Percentiles rank a stretch among this genome's conserved stretches.
These are phyloP conservation scores for Debaryomyces sp. DNA, from an alignment of 1,139 yeast genomes.

Conservation along the genomic window DNA sequence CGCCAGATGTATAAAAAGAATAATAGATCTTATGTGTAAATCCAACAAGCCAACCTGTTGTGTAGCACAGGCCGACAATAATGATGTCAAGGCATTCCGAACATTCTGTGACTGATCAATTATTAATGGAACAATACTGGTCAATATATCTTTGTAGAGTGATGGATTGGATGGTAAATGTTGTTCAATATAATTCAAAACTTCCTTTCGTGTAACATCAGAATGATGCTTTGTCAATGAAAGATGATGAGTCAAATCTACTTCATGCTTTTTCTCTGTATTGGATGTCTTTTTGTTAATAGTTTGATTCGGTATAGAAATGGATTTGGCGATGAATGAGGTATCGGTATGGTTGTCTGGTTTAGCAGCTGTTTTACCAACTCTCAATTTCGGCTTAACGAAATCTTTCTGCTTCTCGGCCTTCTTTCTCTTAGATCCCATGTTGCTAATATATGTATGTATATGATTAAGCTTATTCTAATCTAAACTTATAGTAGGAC, in stretches of 20 bases:
- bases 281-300: conserved; percentile 26
- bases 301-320: conserved; percentile 63
- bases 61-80: conserved; percentile 53
- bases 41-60: conserved; percentile 60
- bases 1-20: conserved; percentile 83
- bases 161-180: conserved; percentile 54
- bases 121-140: conserved; percentile 57
- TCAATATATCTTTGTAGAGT: conserved; percentile 58
- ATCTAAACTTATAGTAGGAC: not conserved
- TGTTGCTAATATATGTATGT: conserved; percentile 15
- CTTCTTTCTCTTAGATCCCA: conserved; percentile 63
- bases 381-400: conserved; percentile 78
- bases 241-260: conserved; percentile 58
- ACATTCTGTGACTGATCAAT: conserved; percentile 68
- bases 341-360: conserved; percentile 83
- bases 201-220: conserved; percentile 72
- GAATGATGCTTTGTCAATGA: conserved; percentile 81
- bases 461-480: not conserved
- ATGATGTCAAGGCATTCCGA: conserved; percentile 57
- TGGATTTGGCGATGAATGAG: conserved; percentile 75
- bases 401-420: conserved; percentile 75
- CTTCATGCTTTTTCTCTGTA: conserved; percentile 29
- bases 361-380: conserved; percentile 78
- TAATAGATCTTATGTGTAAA: conserved; percentile 66
- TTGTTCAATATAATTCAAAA: conserved; percentile 52